Conservation (phyloP, 176 grass and related monocot species). For the Carex myosuroides region DNA sequence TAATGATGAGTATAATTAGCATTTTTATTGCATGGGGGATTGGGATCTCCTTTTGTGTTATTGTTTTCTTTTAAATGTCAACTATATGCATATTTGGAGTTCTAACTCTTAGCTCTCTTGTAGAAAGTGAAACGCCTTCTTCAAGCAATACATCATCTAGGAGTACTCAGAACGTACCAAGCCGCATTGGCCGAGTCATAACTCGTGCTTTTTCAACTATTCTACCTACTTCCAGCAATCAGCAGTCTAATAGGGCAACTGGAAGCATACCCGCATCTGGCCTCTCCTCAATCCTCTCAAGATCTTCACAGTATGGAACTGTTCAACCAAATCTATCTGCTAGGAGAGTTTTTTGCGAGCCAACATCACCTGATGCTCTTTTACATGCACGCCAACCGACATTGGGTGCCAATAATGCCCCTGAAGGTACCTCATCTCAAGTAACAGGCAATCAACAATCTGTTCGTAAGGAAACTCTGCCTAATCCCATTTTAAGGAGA, state of each 20-base stretch:
- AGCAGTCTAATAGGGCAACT: background rate
- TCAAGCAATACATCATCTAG: conserved; percentile 14
- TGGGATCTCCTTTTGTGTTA: background rate
- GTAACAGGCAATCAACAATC: background rate
- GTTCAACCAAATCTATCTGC: background rate
- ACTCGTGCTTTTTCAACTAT: conserved; percentile 12
- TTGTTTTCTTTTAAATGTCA: background rate
- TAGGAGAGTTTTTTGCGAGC: background rate
- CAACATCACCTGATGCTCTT: background rate
- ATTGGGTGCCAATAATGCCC: background rate
- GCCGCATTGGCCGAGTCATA: conserved; percentile 6
- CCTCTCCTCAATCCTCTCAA: conserved; percentile 16
- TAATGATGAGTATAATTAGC: background rate
- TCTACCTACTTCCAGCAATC: conserved; percentile 11
- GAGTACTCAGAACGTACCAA: background rate
- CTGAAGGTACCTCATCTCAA: conserved; percentile 4
- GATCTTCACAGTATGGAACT: too few species aligned
- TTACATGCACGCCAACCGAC: background rate
- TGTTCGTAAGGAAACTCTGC: background rate
- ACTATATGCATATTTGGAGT: background rate
- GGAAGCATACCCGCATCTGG: background rate
- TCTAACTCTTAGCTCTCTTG: background rate
- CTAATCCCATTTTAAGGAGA: conserved; percentile 19
- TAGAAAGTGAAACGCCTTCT: conserved; percentile 10
- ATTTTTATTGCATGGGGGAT: background rate